Base-by-base conservation (phyloP, 805 yeast genomes). In the Yamadazyma scolyti region DNA sequence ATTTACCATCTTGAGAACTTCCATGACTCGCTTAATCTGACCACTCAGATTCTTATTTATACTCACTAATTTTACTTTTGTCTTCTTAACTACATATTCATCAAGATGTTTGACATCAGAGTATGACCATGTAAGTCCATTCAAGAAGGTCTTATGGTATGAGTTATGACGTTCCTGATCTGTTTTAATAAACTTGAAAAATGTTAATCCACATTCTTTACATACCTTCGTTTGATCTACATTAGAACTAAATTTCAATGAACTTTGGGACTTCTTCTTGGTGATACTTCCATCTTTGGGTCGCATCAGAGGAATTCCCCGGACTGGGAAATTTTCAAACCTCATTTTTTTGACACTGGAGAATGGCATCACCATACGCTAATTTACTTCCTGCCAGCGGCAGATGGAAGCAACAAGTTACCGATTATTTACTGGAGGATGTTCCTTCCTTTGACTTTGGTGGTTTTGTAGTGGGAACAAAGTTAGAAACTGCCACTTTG, bases 361-460 rank as follows among this genome's bases (percentile, higher is more conserved):
- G 6, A 9, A 31, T 32, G 30, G 23, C 34, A 17, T 37, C 42
- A n/a, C 20, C 28, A 16, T 36, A 37, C 34, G 39, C 36, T 9
- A 74, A 82, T 46, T 58, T 85, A 24, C 67, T 90, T 16, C 96
- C 97, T 0, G 59, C 68, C 4, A 76, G 74, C 33, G 94, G 96
- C 3, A 65, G 63, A 29, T 90, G 97, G 97, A 87, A 79, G 51
- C 74, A 73, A 30, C 80, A 79, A 38, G 76, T 90, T 39, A 76
- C 87, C 7, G 68, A 63, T 25, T 89, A 86, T 80, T 64, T 89
- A 9, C 65, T 74, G 4, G 97, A 89, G 50, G 97, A 89, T 48
- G 90, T 84, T 10, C 97, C 97, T 1, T 77, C 94, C 0, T 90
- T 90, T 47, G 97, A 89, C 55, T 83, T 80, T 47, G 97, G 97